These are phyloP conservation scores for Achlya hypogyna DNA, from an alignment of 352 stramenopile species.

Conservation along the genomic window DNA sequence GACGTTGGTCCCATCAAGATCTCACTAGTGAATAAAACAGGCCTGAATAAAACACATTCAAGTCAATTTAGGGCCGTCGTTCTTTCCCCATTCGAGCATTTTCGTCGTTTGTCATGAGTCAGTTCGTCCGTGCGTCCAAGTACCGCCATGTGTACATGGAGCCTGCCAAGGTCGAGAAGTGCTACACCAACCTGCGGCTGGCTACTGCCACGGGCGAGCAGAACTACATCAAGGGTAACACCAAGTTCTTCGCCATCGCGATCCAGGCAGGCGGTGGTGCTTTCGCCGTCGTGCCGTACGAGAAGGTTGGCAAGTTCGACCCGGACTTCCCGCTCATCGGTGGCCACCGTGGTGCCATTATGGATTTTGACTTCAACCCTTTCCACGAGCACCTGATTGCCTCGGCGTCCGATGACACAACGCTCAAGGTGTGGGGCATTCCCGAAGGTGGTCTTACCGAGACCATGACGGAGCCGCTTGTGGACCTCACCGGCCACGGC, in stretches of 20 bases:
- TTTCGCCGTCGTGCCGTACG: slow-evolving; percentile 91
- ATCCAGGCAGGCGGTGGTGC: slow-evolving; percentile 82
- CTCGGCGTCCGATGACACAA: slow-evolving; percentile 95
- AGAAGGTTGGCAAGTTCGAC: slow-evolving; percentile 93
- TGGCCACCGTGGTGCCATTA: slow-evolving; percentile 92
- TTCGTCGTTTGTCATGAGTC: slow-evolving; percentile 62
- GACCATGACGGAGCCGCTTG: slow-evolving; percentile 91
- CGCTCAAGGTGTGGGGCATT: slow-evolving; percentile 97
- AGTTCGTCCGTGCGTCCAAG: slow-evolving; percentile 95
- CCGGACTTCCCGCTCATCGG: slow-evolving; percentile 90
- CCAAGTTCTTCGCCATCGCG: slow-evolving; percentile 98
- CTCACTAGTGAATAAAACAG: background rate
- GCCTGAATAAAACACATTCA: background rate
- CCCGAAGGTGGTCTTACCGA: slow-evolving; percentile 89
- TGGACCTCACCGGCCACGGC: slow-evolving; percentile 94
- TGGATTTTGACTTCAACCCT: slow-evolving; percentile 99
- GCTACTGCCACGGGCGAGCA: slow-evolving; percentile 97
- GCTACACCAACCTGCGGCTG: slow-evolving; percentile 89
- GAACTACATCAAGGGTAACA: slow-evolving; percentile 99
- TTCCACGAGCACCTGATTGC: slow-evolving; percentile 95
- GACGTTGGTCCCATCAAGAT: too few species aligned
- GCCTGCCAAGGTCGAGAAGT: slow-evolving; percentile 90
- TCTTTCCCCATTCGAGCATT: slow-evolving; percentile 19
- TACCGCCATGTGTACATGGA: slow-evolving; percentile 98
- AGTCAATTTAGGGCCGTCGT: slow-evolving; percentile 20